These are phyloP conservation scores for Termitomyces sp. DNA, from an alignment of 768 basidiomycete genomes.

Conservation along the genomic window DNA sequence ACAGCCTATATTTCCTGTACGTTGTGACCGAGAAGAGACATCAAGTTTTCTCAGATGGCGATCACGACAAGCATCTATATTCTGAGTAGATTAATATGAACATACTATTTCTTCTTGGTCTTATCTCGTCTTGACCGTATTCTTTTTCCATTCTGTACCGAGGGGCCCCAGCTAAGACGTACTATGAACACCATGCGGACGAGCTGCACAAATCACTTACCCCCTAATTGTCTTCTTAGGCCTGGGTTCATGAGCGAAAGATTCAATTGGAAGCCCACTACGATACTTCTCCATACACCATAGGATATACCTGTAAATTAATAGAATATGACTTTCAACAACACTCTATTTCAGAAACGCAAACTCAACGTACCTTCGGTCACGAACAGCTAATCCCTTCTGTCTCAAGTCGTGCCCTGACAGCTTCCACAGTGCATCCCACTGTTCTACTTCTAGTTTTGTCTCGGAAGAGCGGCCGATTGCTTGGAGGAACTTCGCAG, in stretches of 20 bases:
- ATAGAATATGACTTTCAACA: not conserved
- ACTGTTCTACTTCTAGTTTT: slow-evolving; percentile 59
- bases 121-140: slow-evolving; percentile 60
- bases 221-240: slow-evolving; percentile 80
- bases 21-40: not conserved
- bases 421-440: slow-evolving; percentile 69
- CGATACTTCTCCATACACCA: slow-evolving; percentile 86
- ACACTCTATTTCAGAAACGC: not conserved
- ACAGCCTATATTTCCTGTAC: not conserved
- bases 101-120: slow-evolving; percentile 22
- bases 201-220: slow-evolving; percentile 39
- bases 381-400: slow-evolving; percentile 60
- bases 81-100: not conserved
- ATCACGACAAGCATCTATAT: not conserved
- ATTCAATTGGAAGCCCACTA: slow-evolving; percentile 43
- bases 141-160: slow-evolving; percentile 68
- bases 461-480: slow-evolving; percentile 68
- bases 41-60: too few relatives aligned
- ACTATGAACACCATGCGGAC: not conserved
- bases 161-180: slow-evolving; percentile 59
- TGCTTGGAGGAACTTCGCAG: slow-evolving; percentile 62
- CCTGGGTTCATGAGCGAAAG: slow-evolving; percentile 59
- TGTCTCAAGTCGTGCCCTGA: slow-evolving; percentile 55
- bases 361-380: slow-evolving; percentile 54
- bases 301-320: slow-evolving; percentile 61